A percentile compares a stretch with the other conserved stretches of the same genome.
phyloP scores from a whole-genome alignment of 2,329 filamentous ascomycete genomes.

The Chaetomiaceae sp. region DNA sequence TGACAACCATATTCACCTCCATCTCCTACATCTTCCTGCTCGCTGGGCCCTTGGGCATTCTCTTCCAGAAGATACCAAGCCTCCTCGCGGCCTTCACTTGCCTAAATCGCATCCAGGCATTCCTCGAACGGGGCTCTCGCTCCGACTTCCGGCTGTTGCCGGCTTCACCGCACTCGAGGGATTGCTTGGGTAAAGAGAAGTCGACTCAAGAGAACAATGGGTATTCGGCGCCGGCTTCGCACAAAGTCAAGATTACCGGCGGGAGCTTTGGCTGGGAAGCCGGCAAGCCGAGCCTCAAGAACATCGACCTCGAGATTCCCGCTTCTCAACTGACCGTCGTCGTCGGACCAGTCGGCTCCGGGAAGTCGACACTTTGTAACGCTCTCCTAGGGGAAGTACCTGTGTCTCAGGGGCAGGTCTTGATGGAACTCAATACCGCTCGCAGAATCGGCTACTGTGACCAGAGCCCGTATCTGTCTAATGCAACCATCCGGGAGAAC shows the following conservation, averaged over 20 bases:
- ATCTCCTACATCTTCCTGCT: constrained; percentile 25
- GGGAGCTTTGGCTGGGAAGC: constrained; percentile 25
- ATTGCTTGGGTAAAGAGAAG: neutral
- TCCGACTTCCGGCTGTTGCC: constrained; percentile 27
- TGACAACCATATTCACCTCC: constrained; percentile 20
- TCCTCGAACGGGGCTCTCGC: constrained; percentile 30
- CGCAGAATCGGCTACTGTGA: constrained; percentile 37
- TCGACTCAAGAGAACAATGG: neutral
- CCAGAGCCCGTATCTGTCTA: constrained; percentile 36
- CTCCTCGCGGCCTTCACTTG: constrained; percentile 23
- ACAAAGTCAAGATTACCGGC: constrained; percentile 11
- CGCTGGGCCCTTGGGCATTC: constrained; percentile 15
- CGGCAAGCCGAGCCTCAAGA: constrained; percentile 12
- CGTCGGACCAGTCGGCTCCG: constrained; percentile 41
- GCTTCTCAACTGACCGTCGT: constrained; percentile 36
- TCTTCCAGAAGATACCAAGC: constrained; percentile 23
- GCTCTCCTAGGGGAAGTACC: constrained; percentile 38
- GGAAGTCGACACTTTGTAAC: constrained; percentile 43
- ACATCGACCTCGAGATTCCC: constrained; percentile 34
- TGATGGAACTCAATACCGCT: constrained; percentile 15
- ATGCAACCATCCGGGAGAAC: constrained; percentile 33
- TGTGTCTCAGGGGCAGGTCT: constrained; percentile 26
- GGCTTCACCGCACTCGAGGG: neutral
- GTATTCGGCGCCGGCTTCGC: neutral
- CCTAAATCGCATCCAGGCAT: constrained; percentile 25